Base-by-base conservation (phyloP, 768 basidiomycete species). In the Leccinum broughii region DNA sequence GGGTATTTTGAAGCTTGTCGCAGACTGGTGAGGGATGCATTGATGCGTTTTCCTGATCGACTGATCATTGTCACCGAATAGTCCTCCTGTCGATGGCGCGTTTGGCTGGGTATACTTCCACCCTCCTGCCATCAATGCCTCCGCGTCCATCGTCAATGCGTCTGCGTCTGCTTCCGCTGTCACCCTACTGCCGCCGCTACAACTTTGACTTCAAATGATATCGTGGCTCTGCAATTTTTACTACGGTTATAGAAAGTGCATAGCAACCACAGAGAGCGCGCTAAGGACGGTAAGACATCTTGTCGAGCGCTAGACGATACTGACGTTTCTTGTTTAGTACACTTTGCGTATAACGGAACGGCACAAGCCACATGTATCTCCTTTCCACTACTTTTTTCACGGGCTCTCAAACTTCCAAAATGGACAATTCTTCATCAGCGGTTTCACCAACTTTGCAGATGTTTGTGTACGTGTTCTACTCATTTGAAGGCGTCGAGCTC, bases 351-450 rank as follows among this genome's bases (percentile, higher is more conserved):
- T 34, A 41, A 41, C 39, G 39, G 44, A 20, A 44, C 41, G 17
- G 41, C 2, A 44, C 41, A 13, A 3, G 26, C 6, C 1, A 6
- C 7, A 14, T 2, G 22, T 37, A 28, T 8, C 28, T 51, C 7
- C n/a, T 24, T 39, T 56, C 46, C 50, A 59, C 22, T n/a, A 14
- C 35, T 28, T 24, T 39, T 26, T 49, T 49, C 64, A 83, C 82
- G 83, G 84, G 17, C 77, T 83, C 5, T 71, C 80, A 4, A 83
- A 83, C 69, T 82, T 82, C 57, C 77, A 78, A 24, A 62, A 79
- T 39, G 74, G 75, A 9, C 82, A 84, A 70, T 82, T 82, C 0
- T 83, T 85, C 64, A 72, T 84, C 11, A 83, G 83, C 9, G 82
- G 81, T 48, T 84, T 83, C 57, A 58, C 78, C 39, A 74, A 79